Base-by-base conservation (phyloP, 352 stramenopile species). In the Phytophthora hybrid region DNA sequence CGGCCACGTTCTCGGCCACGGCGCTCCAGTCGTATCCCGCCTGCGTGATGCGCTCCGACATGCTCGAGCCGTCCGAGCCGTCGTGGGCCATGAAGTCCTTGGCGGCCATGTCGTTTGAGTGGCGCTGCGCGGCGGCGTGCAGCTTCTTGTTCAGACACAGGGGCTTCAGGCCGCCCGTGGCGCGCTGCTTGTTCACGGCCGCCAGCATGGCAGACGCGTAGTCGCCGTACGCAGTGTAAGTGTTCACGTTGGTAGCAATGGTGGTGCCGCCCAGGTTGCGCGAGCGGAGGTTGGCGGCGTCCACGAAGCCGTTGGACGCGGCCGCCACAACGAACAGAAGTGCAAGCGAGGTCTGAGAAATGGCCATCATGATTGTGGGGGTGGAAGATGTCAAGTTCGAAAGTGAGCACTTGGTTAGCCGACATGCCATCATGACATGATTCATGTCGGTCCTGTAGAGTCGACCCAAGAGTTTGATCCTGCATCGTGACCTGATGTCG, bases 371-470 rank as follows among this genome's bases (percentile, higher is more conserved):
- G 21, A 18, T 44, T 29, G 13, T 63, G 16, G 32, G 23, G n/a
- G 21, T 34, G 39, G 19, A 51, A 41, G 57, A 44, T 26, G 34
- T 9, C 21, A 41, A 39, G 5, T 51, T 47, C 8, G 32, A 32
- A n/a, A 61, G 4, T 61, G 55, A 54, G 18, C 11, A 5, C 6
- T 85, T 82, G 8, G 70, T 78, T 13, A 41, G 34, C 11, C 34
- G 34, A 41, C 11, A 41, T 13, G 34, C 5, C 8, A 41, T 13
- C 34, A 41, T n/a, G n/a, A n/a, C n/a, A n/a, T n/a, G n/a, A n/a
- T n/a, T n/a, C n/a, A n/a, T 26, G 23, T 26, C 23, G 23, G 34
- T 1, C 34, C 9, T 41, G 9, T 41, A 41, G 14, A 41, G 10
- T 13, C 34, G 34, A 41, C 9, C 41, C 41, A 49, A 49, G 16